Conservation (phyloP, 176 grass and related monocot species). For the Carex littledalei region DNA sequence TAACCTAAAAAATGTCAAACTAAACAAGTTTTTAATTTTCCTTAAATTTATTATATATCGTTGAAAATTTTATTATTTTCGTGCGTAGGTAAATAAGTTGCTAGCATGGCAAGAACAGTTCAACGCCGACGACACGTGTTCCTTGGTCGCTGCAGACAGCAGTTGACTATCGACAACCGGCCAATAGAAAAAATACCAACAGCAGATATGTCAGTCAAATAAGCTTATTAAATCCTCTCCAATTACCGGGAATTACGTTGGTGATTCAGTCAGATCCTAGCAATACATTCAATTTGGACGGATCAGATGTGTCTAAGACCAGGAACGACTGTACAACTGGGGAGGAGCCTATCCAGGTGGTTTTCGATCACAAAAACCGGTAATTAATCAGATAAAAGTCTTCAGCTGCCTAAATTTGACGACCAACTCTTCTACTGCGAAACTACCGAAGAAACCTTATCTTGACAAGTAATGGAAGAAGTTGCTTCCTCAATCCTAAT, state of each 20-base stretch:
- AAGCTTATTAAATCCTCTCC: neutral
- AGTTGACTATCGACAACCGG: neutral
- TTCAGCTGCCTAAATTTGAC: conserved; percentile 17
- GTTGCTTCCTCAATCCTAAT: conserved; percentile 12
- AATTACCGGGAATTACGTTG: neutral
- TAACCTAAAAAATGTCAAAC: neutral
- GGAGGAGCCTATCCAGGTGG: neutral
- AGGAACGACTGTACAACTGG: neutral
- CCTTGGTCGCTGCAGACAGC: neutral
- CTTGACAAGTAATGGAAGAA: neutral
- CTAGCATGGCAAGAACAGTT: neutral
- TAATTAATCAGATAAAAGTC: neutral
- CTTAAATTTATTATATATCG: neutral
- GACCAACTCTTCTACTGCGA: neutral
- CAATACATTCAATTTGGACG: neutral
- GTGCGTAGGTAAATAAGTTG: neutral
- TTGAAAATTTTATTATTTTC: neutral
- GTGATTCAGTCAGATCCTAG: neutral
- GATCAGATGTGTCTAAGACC: neutral
- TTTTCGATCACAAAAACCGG: neutral
- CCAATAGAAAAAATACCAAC: neutral
- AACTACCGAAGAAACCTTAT: conserved; percentile 5
- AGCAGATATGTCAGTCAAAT: neutral
- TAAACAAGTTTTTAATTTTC: neutral
- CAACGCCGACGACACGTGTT: neutral